Evolutionary conservation across 805 yeast species (phyloP).

Genomic region (Candida nonsorbophila): DNA sequence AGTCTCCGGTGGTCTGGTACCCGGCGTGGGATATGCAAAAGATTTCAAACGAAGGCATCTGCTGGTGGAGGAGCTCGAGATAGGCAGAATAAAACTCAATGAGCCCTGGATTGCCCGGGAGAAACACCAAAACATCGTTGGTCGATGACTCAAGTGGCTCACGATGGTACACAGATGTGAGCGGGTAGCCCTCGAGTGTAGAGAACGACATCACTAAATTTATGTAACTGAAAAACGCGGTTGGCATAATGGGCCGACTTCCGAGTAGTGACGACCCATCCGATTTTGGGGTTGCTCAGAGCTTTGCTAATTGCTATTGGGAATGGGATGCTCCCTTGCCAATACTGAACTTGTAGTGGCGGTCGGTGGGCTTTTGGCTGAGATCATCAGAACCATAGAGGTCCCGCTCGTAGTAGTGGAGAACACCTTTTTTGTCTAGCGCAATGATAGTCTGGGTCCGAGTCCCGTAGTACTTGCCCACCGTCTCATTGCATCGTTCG

Average conservation of each 20-base stretch:
- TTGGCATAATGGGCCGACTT: too few relatives aligned
- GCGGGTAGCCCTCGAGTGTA: slow-evolving; percentile 14
- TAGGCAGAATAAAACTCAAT: slow-evolving; percentile 59
- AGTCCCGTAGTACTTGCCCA: slow-evolving; percentile 73
- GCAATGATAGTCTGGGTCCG: slow-evolving; percentile 78
- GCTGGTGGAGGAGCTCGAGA: slow-evolving; percentile 36
- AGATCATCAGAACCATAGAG: slow-evolving; percentile 44
- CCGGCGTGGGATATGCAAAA: slow-evolving; percentile 67
- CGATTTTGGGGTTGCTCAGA: slow-evolving; percentile 1
- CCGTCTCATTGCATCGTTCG: slow-evolving; percentile 7
- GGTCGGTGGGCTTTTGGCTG: slow-evolving; percentile 1
- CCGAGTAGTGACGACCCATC: too few relatives aligned
- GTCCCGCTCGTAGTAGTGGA: slow-evolving; percentile 60
- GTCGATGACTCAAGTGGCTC: slow-evolving; percentile 12
- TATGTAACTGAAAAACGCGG: slow-evolving; percentile 1
- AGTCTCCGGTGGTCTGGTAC: slow-evolving; percentile 26
- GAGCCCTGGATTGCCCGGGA: slow-evolving; percentile 80
- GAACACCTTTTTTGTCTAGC: slow-evolving; percentile 43
- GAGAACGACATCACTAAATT: slow-evolving; percentile 6
- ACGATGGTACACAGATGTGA: slow-evolving; percentile 23
- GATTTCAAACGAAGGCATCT: slow-evolving; percentile 44
- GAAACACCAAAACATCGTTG: slow-evolving; percentile 42
- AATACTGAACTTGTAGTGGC: slow-evolving; percentile 3
- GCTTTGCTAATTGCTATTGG: slow-evolving; percentile 9
- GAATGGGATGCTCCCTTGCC: too few relatives aligned